Evolutionary conservation across 2,329 filamentous ascomycete genomes (phyloP).

Genomic region (Sporothrix humicola): DNA sequence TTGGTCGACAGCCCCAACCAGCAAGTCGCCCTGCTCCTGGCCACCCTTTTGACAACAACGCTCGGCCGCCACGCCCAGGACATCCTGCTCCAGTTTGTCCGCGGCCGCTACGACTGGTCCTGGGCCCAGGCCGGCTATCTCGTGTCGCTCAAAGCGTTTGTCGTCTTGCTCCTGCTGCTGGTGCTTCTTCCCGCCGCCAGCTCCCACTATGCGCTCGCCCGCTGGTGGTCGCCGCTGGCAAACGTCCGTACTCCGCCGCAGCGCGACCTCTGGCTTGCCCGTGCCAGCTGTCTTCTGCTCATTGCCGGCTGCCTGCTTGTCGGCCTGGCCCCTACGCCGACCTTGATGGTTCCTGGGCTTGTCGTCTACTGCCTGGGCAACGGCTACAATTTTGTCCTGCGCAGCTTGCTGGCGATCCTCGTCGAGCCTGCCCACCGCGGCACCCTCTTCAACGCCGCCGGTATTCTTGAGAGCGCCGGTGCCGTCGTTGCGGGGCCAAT

Average conservation of each 20-base stretch:
- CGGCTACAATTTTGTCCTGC: conserved; percentile 23
- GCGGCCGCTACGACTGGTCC: conserved; percentile 28
- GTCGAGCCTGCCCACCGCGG: not conserved
- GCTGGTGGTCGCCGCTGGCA: not conserved
- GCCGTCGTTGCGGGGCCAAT: conserved; percentile 23
- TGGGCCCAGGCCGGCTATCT: conserved; percentile 31
- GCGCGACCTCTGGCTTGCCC: conserved; percentile 2
- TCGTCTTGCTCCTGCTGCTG: conserved; percentile 17
- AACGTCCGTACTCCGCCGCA: conserved; percentile 3
- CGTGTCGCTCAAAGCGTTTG: conserved; percentile 23
- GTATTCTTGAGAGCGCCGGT: conserved; percentile 23
- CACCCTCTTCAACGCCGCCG: not conserved
- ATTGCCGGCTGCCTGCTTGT: not conserved
- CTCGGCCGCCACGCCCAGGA: conserved; percentile 28
- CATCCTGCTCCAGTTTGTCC: conserved; percentile 26
- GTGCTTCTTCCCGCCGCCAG: conserved; percentile 20
- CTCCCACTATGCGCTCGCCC: not conserved
- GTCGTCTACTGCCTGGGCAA: conserved; percentile 27
- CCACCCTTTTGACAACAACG: conserved; percentile 25
- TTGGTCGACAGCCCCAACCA: not conserved
- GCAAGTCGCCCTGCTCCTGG: conserved; percentile 17
- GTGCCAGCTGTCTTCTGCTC: not conserved
- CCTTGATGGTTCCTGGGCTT: conserved; percentile 15
- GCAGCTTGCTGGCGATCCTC: conserved; percentile 25
- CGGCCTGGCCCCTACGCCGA: not conserved